Conservation (phyloP, 352 stramenopile genomes). For the Peronosclerospora sorghi region DNA sequence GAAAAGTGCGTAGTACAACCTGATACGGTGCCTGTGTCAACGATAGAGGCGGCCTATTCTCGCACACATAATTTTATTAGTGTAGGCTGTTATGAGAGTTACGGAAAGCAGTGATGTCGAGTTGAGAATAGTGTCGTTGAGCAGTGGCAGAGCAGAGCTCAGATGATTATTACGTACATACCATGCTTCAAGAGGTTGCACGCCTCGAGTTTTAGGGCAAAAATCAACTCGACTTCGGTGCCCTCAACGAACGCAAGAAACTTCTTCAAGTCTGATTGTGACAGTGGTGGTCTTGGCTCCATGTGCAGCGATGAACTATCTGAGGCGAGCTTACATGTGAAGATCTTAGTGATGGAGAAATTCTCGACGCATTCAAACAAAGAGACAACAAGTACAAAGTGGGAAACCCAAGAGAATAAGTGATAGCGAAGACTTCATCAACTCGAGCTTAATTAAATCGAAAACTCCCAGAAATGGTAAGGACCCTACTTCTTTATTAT, state of each 20-base stretch:
- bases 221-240: too few relatives aligned
- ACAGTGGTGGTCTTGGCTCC: conserved; percentile 19
- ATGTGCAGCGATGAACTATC: conserved; percentile 30
- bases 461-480: conserved; percentile 26
- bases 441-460: conserved; percentile 35
- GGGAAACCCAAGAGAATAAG: background rate
- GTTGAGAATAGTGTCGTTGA: conserved; percentile 4
- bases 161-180: too few relatives aligned
- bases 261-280: conserved; percentile 3
- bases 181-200: too few relatives aligned
- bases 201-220: too few relatives aligned
- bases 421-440: conserved; percentile 5
- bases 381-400: conserved; percentile 23
- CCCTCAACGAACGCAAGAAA: too few relatives aligned
- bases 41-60: too few relatives aligned
- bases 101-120: conserved; percentile 6
- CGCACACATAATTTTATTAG: too few relatives aligned
- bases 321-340: conserved; percentile 24
- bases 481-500: background rate
- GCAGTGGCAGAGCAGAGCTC: too few relatives aligned
- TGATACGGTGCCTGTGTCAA: background rate
- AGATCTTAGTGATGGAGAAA: conserved; percentile 59
- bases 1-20: background rate
- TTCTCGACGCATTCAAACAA: conserved; percentile 27
- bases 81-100: background rate